Percentiles rank a stretch among this genome's conserved stretches.
phyloP scores from a whole-genome alignment of 2,329 filamentous ascomycete genomes.

The Pseudogymnoascus sp. region DNA sequence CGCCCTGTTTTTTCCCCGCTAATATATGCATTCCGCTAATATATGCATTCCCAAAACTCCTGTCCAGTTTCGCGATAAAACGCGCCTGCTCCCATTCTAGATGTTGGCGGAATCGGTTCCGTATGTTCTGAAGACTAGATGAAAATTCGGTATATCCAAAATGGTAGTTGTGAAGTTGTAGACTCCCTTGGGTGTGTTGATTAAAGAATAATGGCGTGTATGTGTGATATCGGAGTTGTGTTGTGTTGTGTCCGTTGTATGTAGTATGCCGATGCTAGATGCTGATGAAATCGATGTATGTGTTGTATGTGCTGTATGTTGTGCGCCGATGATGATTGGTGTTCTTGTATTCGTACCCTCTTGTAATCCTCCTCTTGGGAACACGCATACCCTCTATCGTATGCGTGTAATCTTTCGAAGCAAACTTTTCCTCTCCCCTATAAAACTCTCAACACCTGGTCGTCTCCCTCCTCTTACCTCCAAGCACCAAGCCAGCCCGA shows the following conservation, averaged over 20 bases:
- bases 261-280: neutral
- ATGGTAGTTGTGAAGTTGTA: neutral
- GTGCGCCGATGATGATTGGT: neutral
- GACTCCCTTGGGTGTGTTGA: neutral
- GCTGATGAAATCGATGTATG: neutral
- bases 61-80: neutral
- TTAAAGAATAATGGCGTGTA: neutral
- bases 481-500: neutral
- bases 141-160: neutral
- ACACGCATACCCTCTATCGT: neutral
- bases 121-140: neutral
- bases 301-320: neutral
- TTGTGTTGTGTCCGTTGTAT: neutral
- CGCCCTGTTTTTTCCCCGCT: neutral
- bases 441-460: neutral
- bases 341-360: neutral
- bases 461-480: neutral
- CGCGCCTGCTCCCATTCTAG: neutral
- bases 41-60: neutral
- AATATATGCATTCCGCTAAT: neutral
- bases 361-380: neutral
- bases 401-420: neutral
- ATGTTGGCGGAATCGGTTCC: neutral
- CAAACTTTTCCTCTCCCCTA: neutral
- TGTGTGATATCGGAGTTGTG: neutral